These are phyloP conservation scores for Strigomonas culicis DNA, from an alignment of 208 protist genomes.

Conservation along the genomic window DNA sequence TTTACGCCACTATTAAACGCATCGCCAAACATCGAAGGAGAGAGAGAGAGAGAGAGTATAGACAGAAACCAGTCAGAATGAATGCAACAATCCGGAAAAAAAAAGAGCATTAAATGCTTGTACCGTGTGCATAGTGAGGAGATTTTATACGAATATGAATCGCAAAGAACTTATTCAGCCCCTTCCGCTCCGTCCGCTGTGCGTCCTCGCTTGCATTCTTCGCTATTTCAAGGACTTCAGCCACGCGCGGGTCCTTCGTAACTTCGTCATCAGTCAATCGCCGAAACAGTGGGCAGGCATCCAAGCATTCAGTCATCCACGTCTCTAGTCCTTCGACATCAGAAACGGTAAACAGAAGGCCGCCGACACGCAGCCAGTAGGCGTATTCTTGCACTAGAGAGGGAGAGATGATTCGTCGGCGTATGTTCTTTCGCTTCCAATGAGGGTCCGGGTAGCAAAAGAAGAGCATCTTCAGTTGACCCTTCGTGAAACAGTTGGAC, in stretches of 20 bases:
- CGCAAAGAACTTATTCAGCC: conserved; percentile 78
- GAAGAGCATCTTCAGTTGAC: conserved; percentile 94
- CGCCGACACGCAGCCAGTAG: conserved; percentile 92
- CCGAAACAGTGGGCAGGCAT: conserved; percentile 92
- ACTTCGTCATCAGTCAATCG: conserved; percentile 72
- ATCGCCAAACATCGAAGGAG: neutral
- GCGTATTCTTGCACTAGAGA: conserved; percentile 96
- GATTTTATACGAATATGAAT: conserved; percentile 57
- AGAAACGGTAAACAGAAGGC: conserved; percentile 96
- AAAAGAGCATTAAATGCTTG: neutral
- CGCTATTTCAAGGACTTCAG: conserved; percentile 59
- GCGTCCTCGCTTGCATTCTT: conserved; percentile 81
- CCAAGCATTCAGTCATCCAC: conserved; percentile 93
- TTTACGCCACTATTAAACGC: no score
- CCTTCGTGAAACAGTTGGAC: conserved; percentile 96
- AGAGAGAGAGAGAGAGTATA: no score
- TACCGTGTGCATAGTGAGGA: neutral
- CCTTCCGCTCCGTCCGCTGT: conserved; percentile 78
- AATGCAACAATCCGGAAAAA: neutral
- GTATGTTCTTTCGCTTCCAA: conserved; percentile 97
- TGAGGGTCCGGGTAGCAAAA: conserved; percentile 99
- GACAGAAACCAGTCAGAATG: neutral
- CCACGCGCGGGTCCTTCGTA: conserved; percentile 21
- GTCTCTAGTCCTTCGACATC: conserved; percentile 90
- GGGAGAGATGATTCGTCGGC: conserved; percentile 95